These are phyloP conservation scores for Lobosporangium transversale DNA, from an alignment of 192 early-diverging fungal species.

Conservation along the genomic window DNA sequence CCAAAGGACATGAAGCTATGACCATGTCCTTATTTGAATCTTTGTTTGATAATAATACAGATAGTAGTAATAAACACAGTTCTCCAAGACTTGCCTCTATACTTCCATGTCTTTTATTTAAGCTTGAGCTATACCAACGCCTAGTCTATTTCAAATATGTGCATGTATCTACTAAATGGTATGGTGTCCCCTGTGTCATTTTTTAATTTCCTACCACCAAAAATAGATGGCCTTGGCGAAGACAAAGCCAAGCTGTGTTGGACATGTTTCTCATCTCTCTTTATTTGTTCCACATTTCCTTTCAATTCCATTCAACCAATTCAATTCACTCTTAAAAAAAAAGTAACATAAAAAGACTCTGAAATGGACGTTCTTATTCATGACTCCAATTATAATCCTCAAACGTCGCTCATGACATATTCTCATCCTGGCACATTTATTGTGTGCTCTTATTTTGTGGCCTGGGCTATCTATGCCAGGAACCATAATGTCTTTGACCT, in stretches of 20 bases:
- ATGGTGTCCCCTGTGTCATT: too few species aligned
- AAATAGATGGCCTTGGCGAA: conserved; percentile 3
- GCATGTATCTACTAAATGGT: too few species aligned
- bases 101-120: too few species aligned
- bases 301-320: neutral
- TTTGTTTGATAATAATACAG: too few species aligned
- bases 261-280: neutral
- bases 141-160: too few species aligned
- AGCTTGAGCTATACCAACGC: too few species aligned
- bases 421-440: conserved; percentile 36
- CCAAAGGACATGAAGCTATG: too few species aligned
- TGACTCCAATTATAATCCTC: conserved; percentile 12
- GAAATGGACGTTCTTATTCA: conserved; percentile 28
- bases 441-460: conserved; percentile 51
- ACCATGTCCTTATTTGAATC: too few species aligned
- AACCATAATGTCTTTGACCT: conserved; percentile 70
- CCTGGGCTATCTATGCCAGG: conserved; percentile 79
- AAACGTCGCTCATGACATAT: conserved; percentile 15
- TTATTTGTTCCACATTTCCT: neutral
- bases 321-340: neutral
- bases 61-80: too few species aligned
- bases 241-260: too few species aligned
- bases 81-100: too few species aligned
- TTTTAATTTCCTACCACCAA: too few species aligned
- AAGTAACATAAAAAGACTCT: neutral